Conservation (phyloP, 2,329 filamentous ascomycete species). For the Penicillium oxalicum region DNA sequence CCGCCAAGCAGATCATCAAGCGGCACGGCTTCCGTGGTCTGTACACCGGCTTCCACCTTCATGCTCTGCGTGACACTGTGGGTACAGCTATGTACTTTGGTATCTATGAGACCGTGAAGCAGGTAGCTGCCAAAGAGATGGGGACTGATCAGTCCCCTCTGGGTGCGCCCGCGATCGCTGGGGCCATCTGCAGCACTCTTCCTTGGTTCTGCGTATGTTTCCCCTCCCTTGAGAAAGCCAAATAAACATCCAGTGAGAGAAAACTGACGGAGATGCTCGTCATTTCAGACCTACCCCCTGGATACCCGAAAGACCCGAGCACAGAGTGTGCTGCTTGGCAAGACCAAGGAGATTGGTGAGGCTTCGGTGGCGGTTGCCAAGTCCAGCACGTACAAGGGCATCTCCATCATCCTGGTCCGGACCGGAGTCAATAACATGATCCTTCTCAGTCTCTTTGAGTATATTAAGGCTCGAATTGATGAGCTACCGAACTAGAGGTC, state of each 20-base stretch:
- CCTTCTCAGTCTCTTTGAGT: conserved; percentile 43
- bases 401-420: conserved; percentile 44
- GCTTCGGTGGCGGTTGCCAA: conserved; percentile 36
- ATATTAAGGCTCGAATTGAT: conserved; percentile 41
- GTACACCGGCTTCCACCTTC: conserved; percentile 43
- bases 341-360: conserved; percentile 38
- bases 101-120: conserved; percentile 45
- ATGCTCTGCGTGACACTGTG: conserved; percentile 41
- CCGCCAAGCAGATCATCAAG: conserved; percentile 39
- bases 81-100: conserved; percentile 44
- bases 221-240: too few relatives aligned
- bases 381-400: conserved; percentile 43
- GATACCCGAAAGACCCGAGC: conserved; percentile 46
- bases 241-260: background rate
- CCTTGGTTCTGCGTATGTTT: conserved; percentile 43
- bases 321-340: conserved; percentile 42
- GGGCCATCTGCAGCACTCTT: conserved; percentile 43
- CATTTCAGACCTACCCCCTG: conserved; percentile 41
- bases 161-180: conserved; percentile 41
- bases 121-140: conserved; percentile 40
- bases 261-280: conserved; percentile 6
- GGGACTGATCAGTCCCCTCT: conserved; percentile 40
- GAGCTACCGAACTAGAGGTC: conserved; percentile 27
- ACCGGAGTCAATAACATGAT: conserved; percentile 47
- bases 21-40: conserved; percentile 41